phyloP scores from a whole-genome alignment of 139 green algal species.

The Volvox africanus region DNA sequence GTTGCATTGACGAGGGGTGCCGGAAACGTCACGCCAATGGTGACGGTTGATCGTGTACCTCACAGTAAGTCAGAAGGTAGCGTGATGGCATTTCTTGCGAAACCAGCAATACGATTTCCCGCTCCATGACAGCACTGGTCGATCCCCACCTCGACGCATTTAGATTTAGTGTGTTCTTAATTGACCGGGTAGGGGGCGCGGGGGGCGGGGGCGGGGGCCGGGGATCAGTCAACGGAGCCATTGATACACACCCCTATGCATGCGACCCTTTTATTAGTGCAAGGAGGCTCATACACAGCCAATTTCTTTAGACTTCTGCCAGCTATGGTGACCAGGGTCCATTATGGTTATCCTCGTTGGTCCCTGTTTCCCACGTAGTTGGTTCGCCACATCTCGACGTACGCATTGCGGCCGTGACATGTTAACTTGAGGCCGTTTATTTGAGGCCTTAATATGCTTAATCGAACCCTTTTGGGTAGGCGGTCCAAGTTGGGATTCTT shows the following conservation, averaged over 20 bases:
- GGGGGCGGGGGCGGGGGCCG: too few relatives aligned
- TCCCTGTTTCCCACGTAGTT: background rate
- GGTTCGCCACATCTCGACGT: too few relatives aligned
- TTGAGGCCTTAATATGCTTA: background rate
- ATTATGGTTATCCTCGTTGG: too few relatives aligned
- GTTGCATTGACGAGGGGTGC: background rate
- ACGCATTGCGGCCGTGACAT: background rate
- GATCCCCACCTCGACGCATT: background rate
- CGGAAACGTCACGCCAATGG: background rate
- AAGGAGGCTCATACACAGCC: background rate
- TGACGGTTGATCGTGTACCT: background rate
- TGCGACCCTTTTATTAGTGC: too few relatives aligned
- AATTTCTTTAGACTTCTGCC: too few relatives aligned
- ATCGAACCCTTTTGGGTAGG: background rate
- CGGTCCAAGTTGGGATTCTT: background rate
- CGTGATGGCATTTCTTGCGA: background rate
- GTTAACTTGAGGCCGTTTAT: background rate
- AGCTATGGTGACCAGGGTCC: too few relatives aligned
- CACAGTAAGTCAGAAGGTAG: background rate
- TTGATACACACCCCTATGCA: background rate
- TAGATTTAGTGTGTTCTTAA: too few relatives aligned
- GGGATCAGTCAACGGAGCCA: background rate
- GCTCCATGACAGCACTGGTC: background rate
- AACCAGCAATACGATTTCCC: background rate
- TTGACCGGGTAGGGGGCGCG: too few relatives aligned